These are phyloP conservation scores for Entelexis paramagnoliae DNA, from an alignment of 1,139 yeast species.

Conservation along the genomic window DNA sequence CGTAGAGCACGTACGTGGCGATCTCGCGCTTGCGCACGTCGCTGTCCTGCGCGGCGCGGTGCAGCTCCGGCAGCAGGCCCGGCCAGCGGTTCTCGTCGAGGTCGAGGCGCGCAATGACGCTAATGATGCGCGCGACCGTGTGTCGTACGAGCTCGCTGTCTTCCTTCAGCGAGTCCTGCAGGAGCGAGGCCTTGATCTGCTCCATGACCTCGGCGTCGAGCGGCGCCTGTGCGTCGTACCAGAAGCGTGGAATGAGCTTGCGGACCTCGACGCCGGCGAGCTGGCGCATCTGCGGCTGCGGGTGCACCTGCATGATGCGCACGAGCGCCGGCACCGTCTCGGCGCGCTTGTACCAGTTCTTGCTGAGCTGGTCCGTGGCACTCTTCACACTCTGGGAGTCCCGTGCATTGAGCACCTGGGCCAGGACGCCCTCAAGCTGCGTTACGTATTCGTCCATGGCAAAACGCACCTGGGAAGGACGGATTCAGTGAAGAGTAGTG, in stretches of 20 bases:
- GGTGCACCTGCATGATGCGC: slow-evolving; percentile 63
- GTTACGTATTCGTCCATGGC: slow-evolving; percentile 35
- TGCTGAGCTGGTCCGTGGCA: slow-evolving; percentile 66
- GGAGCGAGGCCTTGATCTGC: slow-evolving; percentile 55
- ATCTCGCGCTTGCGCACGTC: slow-evolving; percentile 65
- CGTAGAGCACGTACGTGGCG: slow-evolving; percentile 67
- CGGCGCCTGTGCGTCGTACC: slow-evolving; percentile 45
- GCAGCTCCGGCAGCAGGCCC: slow-evolving; percentile 60
- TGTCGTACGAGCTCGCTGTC: slow-evolving; percentile 66
- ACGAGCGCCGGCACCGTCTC: slow-evolving; percentile 71
- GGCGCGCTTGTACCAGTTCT: slow-evolving; percentile 63
- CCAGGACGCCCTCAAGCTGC: slow-evolving; percentile 69
- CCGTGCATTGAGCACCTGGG: slow-evolving; percentile 55
- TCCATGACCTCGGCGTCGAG: slow-evolving; percentile 40
- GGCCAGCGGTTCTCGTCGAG: slow-evolving; percentile 63
- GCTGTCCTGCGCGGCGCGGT: slow-evolving; percentile 51
- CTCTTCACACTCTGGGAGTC: slow-evolving; percentile 64
- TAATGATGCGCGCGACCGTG: slow-evolving; percentile 77
- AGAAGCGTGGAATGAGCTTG: slow-evolving; percentile 61
- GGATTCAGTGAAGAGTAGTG: slow-evolving; percentile 1
- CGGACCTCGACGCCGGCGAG: slow-evolving; percentile 93
- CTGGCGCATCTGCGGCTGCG: slow-evolving; percentile 55
- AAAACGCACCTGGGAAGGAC: neutral
- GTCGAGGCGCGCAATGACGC: slow-evolving; percentile 74
- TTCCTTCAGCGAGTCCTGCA: slow-evolving; percentile 60